Evolutionary conservation across 345 rosid species (phyloP).

Genomic region (Adansonia digitata): DNA sequence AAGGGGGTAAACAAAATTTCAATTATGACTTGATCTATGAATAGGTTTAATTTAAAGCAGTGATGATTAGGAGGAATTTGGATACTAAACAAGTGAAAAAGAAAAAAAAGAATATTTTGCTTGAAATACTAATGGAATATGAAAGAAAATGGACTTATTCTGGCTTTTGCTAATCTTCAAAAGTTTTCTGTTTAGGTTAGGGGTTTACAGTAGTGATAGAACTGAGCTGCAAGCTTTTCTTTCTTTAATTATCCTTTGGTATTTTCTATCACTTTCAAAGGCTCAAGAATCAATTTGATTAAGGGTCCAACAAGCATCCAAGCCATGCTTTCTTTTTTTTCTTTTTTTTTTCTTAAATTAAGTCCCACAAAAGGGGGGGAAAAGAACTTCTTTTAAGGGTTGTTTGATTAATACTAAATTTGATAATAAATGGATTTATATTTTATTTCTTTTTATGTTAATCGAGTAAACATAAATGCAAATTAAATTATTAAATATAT

Average conservation of each 20-base stretch:
- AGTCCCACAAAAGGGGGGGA: constrained; percentile 3
- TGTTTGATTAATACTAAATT: neutral
- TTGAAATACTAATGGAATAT: neutral
- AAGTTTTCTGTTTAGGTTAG: neutral
- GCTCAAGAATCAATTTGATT: constrained; percentile 6
- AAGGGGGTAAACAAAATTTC: too few relatives aligned
- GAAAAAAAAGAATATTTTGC: neutral
- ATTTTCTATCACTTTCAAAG: constrained; percentile 7
- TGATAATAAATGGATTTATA: too few relatives aligned
- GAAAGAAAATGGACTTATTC: neutral
- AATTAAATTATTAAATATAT: too few relatives aligned
- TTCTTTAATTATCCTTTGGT: constrained; percentile 6
- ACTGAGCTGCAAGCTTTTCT: neutral
- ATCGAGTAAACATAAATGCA: too few relatives aligned
- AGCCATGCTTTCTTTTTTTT: constrained; percentile 15
- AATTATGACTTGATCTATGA: too few relatives aligned
- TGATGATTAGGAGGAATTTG: neutral
- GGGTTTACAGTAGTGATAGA: constrained; percentile 4
- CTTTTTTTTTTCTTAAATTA: neutral
- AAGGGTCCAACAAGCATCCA: constrained; percentile 17
- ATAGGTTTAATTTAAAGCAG: too few relatives aligned
- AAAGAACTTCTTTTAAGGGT: neutral
- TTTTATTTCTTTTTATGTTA: too few relatives aligned
- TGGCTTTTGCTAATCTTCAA: constrained; percentile 14
- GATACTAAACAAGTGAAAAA: neutral